These are phyloP conservation scores for Fomitopsis palustris DNA, from an alignment of 1,284 basidiomycete genomes.

Conservation along the genomic window DNA sequence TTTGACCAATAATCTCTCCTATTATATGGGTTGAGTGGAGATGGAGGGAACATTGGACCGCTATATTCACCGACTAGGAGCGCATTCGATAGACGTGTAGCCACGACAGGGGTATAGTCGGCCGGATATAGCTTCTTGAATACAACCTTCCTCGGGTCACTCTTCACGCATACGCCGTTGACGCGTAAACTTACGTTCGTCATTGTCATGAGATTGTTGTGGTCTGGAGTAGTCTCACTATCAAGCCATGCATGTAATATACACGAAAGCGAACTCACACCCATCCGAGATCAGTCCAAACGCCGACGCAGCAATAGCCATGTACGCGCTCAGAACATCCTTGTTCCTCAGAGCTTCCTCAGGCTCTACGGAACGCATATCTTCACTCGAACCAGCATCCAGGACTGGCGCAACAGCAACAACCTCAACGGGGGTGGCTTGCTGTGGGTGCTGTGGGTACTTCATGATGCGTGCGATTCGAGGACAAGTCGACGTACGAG, in stretches of 20 bases:
- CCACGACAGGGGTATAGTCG: conserved; percentile 55
- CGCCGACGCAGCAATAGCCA: conserved; percentile 61
- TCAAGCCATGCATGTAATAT: too few species aligned
- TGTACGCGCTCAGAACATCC: conserved; percentile 50
- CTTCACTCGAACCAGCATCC: not conserved
- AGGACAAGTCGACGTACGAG: not conserved
- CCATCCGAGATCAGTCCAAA: conserved; percentile 72
- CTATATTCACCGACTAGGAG: conserved; percentile 57
- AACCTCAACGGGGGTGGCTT: not conserved
- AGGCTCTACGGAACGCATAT: not conserved
- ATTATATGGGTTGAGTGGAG: not conserved
- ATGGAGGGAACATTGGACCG: not conserved
- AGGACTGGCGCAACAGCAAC: not conserved
- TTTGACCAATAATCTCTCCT: conserved; percentile 66
- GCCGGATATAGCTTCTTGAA: conserved; percentile 60
- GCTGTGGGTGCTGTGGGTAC: not conserved
- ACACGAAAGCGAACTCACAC: conserved; percentile 36
- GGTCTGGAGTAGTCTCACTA: conserved; percentile 43
- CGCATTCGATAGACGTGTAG: conserved; percentile 72
- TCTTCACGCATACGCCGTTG: not conserved
- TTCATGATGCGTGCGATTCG: not conserved
- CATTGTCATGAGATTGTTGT: conserved; percentile 70
- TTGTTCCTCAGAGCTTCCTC: conserved; percentile 20
- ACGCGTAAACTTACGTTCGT: conserved; percentile 39
- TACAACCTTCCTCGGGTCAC: conserved; percentile 40